Conservation (phyloP, 2,329 filamentous ascomycete species). For the Cyphellophora attinorum region DNA sequence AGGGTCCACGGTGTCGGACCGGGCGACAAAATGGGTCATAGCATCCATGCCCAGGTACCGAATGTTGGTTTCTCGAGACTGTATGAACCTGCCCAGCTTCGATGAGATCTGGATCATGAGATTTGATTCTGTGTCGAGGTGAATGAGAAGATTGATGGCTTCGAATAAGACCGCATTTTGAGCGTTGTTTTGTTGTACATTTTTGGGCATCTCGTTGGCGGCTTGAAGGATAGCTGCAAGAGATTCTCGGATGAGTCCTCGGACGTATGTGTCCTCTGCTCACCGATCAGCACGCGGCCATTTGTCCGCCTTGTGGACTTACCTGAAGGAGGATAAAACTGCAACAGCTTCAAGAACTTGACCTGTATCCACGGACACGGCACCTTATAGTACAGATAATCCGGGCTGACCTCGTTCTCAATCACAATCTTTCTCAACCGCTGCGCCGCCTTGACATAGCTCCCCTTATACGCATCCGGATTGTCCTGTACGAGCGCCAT, state of each 20-base stretch:
- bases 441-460: constrained; percentile 87
- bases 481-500: constrained; percentile 93
- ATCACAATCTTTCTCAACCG: constrained; percentile 82
- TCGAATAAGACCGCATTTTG: constrained; percentile 97
- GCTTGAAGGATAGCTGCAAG: constrained; percentile 83
- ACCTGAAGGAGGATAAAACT: constrained; percentile 95
- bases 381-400: constrained; percentile 99
- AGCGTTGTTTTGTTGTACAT: constrained; percentile 98
- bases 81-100: constrained; percentile 86
- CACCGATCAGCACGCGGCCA: not conserved
- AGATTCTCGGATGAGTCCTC: constrained; percentile 83
- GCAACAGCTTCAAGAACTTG: constrained; percentile 80
- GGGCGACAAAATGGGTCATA: constrained; percentile 93
- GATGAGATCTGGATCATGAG: constrained; percentile 94
- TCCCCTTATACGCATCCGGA: constrained; percentile 85
- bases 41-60: constrained; percentile 91
- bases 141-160: constrained; percentile 96
- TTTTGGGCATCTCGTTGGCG: constrained; percentile 90
- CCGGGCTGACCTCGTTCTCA: constrained; percentile 76
- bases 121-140: constrained; percentile 86
- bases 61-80: constrained; percentile 93
- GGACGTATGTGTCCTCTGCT: constrained; percentile 80
- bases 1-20: constrained; percentile 86
- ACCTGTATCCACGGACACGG: constrained; percentile 98
- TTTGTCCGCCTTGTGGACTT: constrained; percentile 20